Base-by-base conservation (phyloP, 441 rosid species). In the Hura crepitans region DNA sequence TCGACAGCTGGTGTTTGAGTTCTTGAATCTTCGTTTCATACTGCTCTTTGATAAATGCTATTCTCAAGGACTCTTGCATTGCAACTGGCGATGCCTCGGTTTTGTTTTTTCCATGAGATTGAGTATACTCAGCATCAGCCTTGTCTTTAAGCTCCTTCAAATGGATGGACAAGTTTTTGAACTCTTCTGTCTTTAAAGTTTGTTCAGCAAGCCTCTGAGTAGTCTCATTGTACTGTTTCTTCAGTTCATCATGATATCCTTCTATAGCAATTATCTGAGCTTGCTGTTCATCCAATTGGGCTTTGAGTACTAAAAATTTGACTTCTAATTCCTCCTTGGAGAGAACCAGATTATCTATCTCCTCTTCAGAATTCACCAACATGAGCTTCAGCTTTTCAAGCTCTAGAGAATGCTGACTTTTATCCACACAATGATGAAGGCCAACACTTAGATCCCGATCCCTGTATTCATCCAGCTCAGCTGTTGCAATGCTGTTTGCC, bases 1-100 rank as follows among this genome's bases (percentile, higher is more conserved):
- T 78, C 43, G 87, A 83, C 68, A 91, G 81, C 79, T 93, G 99
- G 43, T 86, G 90, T 60, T 88, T 94, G 76, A 89, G 83, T 79
- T 96, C 98, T 69, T 89, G 96, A 77, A 93, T 71, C 83, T 80
- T 85, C 60, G 89, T 81, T 81, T 96, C 99, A 62, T 85, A 85
- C 83, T 96, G 97, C 76, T 89, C 99, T 85, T 92, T 96, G 80
- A 96, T 91, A 79, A 96, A 96, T 62, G 88, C 96, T 83, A 96
- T 89, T 80, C 99, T 89, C 85, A 96, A 80, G 25, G 98, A 92
- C 74, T 92, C 99, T 65, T 92, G 98, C 83, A 88, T 79, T 69
- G 87, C 87, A 59, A 71, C 82, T 30, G 92, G 73, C 43, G 88
- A 84, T 43, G 80, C 83, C 75, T 82, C 88, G 73, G 79, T 79